Evolutionary conservation across 257 asterid species (phyloP).

Genomic region (Lavandula angustifolia): DNA sequence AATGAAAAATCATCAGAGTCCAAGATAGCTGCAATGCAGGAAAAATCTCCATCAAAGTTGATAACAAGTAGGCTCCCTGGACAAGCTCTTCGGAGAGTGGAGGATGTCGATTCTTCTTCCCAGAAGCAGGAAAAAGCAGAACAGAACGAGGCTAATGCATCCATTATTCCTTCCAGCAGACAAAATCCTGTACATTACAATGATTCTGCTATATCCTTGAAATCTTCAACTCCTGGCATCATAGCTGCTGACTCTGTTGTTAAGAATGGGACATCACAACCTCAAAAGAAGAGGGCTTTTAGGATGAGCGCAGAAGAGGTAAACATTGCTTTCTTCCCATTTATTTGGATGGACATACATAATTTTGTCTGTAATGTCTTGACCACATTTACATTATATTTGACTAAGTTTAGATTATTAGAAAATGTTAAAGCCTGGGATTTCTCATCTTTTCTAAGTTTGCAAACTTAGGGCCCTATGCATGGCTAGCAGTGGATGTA

Average conservation of each 20-base stretch:
- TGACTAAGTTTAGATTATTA: background rate
- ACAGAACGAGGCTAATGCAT: slow-evolving; percentile 36
- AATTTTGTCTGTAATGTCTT: background rate
- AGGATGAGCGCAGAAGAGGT: slow-evolving; percentile 84
- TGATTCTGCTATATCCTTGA: slow-evolving; percentile 35
- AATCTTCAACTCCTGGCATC: slow-evolving; percentile 19
- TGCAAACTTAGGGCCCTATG: background rate
- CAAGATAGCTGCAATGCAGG: slow-evolving; percentile 45
- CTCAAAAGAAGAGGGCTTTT: slow-evolving; percentile 61
- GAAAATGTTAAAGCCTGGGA: background rate
- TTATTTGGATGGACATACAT: background rate
- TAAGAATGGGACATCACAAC: slow-evolving; percentile 43
- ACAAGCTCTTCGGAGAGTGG: slow-evolving; percentile 62
- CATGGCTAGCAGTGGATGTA: slow-evolving; percentile 16
- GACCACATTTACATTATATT: background rate
- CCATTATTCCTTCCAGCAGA: slow-evolving; percentile 26
- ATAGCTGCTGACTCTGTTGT: slow-evolving; percentile 28
- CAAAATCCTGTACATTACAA: slow-evolving; percentile 29
- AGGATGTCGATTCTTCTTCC: slow-evolving; percentile 51
- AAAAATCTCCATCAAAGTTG: slow-evolving; percentile 51
- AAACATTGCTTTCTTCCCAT: slow-evolving; percentile 16
- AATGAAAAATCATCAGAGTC: slow-evolving; percentile 66
- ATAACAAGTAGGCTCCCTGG: slow-evolving; percentile 57
- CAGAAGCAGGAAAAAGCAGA: slow-evolving; percentile 36
- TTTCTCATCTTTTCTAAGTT: slow-evolving; percentile 8